These are phyloP conservation scores for Amaranthus cruentus DNA, from an alignment of 148 eudicot genomes.

Conservation along the genomic window DNA sequence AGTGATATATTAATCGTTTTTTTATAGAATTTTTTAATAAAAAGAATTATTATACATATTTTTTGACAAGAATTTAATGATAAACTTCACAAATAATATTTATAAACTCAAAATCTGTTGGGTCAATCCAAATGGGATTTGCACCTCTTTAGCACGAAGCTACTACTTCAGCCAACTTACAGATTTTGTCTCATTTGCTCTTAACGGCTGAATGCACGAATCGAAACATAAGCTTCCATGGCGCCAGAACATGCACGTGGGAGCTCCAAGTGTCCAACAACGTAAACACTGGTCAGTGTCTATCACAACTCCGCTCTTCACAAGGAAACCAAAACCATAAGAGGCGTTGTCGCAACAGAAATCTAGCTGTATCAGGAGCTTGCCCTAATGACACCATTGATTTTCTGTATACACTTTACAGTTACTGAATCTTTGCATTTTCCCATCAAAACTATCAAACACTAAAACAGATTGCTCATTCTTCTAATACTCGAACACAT, in stretches of 20 bases:
- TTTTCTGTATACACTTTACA: constrained; percentile 8
- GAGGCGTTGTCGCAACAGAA: constrained; percentile 24
- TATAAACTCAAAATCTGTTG: no score
- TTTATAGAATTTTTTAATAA: no score
- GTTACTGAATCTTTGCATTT: neutral
- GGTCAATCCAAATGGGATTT: constrained; percentile 4
- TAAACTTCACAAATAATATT: no score
- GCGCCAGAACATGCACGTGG: constrained; percentile 23
- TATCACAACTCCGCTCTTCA: constrained; percentile 12
- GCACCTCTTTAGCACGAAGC: constrained; percentile 23
- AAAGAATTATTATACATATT: no score
- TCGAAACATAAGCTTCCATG: constrained; percentile 5
- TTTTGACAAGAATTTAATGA: no score
- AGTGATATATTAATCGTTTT: no score
- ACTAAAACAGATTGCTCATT: neutral
- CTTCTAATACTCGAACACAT: neutral
- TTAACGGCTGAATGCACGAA: constrained; percentile 10
- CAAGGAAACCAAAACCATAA: constrained; percentile 4
- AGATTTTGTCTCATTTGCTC: constrained; percentile 11
- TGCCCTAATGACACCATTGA: constrained; percentile 29
- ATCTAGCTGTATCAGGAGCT: constrained; percentile 20
- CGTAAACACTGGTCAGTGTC: constrained; percentile 17
- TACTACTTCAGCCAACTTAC: constrained; percentile 25
- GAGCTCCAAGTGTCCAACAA: neutral
- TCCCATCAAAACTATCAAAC: neutral